Conservation (phyloP, 208 protist species). For the Zelonia costaricensis region DNA sequence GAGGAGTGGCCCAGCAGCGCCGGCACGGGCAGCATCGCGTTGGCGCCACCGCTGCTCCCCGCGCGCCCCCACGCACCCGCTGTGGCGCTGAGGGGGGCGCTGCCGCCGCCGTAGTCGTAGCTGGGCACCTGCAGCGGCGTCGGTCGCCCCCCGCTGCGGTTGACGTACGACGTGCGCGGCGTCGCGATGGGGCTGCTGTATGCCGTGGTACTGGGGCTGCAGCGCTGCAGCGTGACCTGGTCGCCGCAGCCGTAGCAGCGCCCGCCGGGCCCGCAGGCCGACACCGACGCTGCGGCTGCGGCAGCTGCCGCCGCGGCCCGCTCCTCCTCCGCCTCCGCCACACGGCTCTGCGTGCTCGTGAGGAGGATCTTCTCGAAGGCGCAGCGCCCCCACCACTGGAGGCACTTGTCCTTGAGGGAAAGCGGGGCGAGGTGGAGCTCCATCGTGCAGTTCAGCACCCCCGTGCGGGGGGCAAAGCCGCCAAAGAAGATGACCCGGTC, state of each 20-base stretch:
- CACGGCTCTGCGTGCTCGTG: slow-evolving; percentile 15
- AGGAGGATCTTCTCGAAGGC: slow-evolving; percentile 30
- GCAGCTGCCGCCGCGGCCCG: slow-evolving; percentile 5
- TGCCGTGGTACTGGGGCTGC: slow-evolving; percentile 7
- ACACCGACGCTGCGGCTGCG: slow-evolving; percentile 9
- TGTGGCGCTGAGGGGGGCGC: no score
- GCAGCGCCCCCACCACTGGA: slow-evolving; percentile 31
- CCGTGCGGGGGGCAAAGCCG: slow-evolving; percentile 24
- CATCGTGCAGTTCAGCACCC: slow-evolving; percentile 31
- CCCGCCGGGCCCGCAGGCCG: neutral
- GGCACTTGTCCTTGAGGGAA: slow-evolving; percentile 23
- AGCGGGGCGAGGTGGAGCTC: slow-evolving; percentile 35
- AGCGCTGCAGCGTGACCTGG: slow-evolving; percentile 24
- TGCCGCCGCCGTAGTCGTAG: slow-evolving; percentile 6
- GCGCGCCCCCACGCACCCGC: no score
- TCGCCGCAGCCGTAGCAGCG: slow-evolving; percentile 7
- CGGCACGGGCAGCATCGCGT: no score
- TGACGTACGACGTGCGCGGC: slow-evolving; percentile 6
- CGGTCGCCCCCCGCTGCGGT: slow-evolving; percentile 5
- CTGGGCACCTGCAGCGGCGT: slow-evolving; percentile 6
- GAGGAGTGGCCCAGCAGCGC: no score
- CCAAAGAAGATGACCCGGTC: slow-evolving; percentile 54
- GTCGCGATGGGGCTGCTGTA: slow-evolving; percentile 17
- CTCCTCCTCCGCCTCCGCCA: slow-evolving; percentile 16
- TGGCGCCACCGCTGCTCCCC: no score